phyloP scores from a whole-genome alignment of 805 yeast genomes.

The Zygoascus flipseniorum region DNA sequence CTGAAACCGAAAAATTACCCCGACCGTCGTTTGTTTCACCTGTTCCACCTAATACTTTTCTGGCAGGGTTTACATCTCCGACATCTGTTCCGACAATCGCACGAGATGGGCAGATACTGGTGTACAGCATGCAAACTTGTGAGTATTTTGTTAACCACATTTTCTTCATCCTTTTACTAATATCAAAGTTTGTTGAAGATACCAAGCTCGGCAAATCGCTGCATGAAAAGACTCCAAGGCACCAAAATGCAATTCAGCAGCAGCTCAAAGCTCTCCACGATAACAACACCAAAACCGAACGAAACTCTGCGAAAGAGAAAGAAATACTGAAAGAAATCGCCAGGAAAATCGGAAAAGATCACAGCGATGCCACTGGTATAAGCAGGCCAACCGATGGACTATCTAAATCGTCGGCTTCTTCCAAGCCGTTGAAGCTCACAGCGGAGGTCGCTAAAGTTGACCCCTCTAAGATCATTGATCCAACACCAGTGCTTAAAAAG shows the following conservation, averaged over 20 bases:
- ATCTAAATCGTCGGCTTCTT: background rate
- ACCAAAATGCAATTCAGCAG: constrained; percentile 20
- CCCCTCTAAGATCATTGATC: constrained; percentile 7
- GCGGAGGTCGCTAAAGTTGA: constrained; percentile 2
- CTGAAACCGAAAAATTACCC: too few relatives aligned
- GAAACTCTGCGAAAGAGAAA: constrained; percentile 14
- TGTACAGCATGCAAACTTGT: constrained; percentile 33
- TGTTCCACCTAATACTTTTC: too few relatives aligned
- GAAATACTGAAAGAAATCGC: constrained; percentile 12
- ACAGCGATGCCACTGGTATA: background rate
- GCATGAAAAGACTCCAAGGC: constrained; percentile 31
- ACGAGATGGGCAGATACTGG: constrained; percentile 29
- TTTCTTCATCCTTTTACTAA: background rate
- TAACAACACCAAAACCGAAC: constrained; percentile 18
- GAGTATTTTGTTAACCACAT: constrained; percentile 3
- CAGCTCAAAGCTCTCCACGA: constrained; percentile 24
- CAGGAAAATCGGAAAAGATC: constrained; percentile 1
- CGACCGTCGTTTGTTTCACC: too few relatives aligned
- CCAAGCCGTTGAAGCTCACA: constrained; percentile 2
- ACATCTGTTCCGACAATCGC: too few relatives aligned
- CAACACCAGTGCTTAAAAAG: background rate
- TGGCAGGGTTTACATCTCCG: too few relatives aligned
- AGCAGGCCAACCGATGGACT: background rate
- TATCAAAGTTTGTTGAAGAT: constrained; percentile 32
- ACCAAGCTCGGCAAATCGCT: constrained; percentile 25